Base-by-base conservation (phyloP, 306 rosid species). In the Acacia confusa region DNA sequence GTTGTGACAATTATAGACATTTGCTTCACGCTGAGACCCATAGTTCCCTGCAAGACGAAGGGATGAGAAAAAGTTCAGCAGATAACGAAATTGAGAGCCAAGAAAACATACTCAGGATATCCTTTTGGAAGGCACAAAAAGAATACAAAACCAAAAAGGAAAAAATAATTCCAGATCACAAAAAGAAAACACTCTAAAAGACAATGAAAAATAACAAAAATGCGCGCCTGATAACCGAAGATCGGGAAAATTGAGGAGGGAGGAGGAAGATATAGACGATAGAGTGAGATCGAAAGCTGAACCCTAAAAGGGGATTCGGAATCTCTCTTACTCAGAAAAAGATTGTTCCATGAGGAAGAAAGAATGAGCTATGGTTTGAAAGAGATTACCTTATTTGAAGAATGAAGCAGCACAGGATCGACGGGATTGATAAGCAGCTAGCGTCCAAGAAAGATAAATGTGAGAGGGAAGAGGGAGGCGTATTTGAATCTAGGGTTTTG, bases 21-120 rank as follows among this genome's bases (percentile, higher is more conserved):
- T 16, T 82, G 86, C 67, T 86, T 86, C 40, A 48, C 32, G 27
- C 82, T 71, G 47, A 57, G 72, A 9, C 65, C 84, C 89, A 86
- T 86, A 2, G 40, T 32, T 25, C 68, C 74, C 82, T 86, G 57
- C 78, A 78, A 34, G 48, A 30, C 0, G 28, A 34, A 63, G 2
- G 41, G 52, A 2, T 0, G 13, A 45, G 2, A 28, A 28, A 72
- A 47, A 40, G 22, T 34, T 76, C 20, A 81, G 70, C 24, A 6
- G 25, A 6, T 17, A 66, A 36, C 12, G 1, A 20, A 72, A 48
- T 15, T 70, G 45, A 50, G 28, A 3, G 17, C 24, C 19, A 17
- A 25, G 14, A 45, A 24, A 14, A 25, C 22, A 7, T 9, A 53
- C 3, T 9, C 28, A 70, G 28, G 53, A 41, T n/a, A 27, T 60